Percentiles rank a stretch among this genome's conserved stretches.
Evolutionary conservation across 163 green algal genomes (phyloP).

Genomic region (Volvox carteri): DNA sequence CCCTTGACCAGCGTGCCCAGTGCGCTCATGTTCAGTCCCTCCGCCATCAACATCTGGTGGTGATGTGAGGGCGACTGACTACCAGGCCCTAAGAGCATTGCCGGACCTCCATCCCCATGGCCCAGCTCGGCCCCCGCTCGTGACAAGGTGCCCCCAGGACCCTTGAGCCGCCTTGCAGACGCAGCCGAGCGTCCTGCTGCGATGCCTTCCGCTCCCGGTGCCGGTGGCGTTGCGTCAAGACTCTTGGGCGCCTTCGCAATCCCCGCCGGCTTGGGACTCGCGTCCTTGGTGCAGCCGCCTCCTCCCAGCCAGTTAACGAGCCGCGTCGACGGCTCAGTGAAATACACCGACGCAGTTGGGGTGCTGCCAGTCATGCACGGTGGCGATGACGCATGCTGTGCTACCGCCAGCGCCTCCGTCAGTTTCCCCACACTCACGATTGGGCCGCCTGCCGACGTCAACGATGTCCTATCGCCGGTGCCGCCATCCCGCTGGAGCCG

Average conservation of each 20-base stretch:
- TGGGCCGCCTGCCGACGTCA: no score
- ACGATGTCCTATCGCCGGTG: no score
- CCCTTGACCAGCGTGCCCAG: constrained; percentile 14
- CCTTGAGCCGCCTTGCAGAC: no score
- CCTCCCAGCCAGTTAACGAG: neutral
- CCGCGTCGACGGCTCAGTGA: neutral
- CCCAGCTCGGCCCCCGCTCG: no score
- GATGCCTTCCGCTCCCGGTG: no score
- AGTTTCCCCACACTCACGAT: no score
- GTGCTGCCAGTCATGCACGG: neutral
- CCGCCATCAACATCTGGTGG: constrained; percentile 1
- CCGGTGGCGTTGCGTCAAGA: neutral
- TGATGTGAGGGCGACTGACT: neutral
- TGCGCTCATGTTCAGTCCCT: constrained; percentile 13
- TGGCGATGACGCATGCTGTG: neutral
- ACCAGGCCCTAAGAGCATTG: neutral
- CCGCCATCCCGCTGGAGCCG: no score
- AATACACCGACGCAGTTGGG: neutral
- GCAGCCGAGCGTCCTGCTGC: no score
- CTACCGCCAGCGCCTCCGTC: no score
- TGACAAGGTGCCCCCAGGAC: no score
- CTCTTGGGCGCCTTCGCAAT: neutral
- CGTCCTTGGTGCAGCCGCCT: neutral
- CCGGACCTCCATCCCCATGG: no score
- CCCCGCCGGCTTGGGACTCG: neutral